Conservation (phyloP, 2,329 filamentous ascomycete genomes). For the Akanthomyces lecanii region DNA sequence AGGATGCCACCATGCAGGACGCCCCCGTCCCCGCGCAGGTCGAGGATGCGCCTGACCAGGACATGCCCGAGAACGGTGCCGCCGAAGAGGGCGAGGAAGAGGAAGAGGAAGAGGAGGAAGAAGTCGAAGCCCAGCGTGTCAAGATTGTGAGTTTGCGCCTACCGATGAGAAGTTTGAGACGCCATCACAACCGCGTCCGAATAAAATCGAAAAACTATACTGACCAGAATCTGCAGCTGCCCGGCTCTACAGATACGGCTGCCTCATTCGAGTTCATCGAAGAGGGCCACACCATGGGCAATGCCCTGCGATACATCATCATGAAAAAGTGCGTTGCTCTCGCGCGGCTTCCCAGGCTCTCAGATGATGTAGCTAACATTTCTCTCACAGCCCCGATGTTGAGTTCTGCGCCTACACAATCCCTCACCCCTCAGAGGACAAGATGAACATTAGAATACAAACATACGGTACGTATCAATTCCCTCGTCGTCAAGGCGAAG, state of each 20-base stretch:
- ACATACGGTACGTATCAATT: constrained; percentile 69
- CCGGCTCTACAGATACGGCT: constrained; percentile 78
- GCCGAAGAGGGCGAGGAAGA: constrained; percentile 30
- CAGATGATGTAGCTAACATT: neutral
- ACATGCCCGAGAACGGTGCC: constrained; percentile 26
- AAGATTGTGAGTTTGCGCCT: constrained; percentile 49
- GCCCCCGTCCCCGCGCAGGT: constrained; percentile 37
- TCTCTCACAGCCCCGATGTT: constrained; percentile 64
- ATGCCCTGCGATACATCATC: constrained; percentile 89
- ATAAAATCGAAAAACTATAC: neutral
- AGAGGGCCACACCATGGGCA: constrained; percentile 93
- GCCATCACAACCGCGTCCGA: too few relatives aligned
- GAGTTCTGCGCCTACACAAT: constrained; percentile 99
- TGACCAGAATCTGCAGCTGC: constrained; percentile 55
- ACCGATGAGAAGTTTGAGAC: neutral
- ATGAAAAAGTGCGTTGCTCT: constrained; percentile 84
- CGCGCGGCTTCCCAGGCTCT: constrained; percentile 12
- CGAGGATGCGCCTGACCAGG: constrained; percentile 32
- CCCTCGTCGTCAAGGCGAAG: neutral
- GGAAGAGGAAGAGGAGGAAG: constrained; percentile 39
- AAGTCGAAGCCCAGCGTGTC: constrained; percentile 52
- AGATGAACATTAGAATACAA: constrained; percentile 97
- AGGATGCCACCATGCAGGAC: constrained; percentile 44
- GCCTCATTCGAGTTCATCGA: constrained; percentile 93
- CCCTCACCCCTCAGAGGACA: constrained; percentile 88